Conservation (phyloP, 208 protist species). For the Acanthamoeba culbertsoni region DNA sequence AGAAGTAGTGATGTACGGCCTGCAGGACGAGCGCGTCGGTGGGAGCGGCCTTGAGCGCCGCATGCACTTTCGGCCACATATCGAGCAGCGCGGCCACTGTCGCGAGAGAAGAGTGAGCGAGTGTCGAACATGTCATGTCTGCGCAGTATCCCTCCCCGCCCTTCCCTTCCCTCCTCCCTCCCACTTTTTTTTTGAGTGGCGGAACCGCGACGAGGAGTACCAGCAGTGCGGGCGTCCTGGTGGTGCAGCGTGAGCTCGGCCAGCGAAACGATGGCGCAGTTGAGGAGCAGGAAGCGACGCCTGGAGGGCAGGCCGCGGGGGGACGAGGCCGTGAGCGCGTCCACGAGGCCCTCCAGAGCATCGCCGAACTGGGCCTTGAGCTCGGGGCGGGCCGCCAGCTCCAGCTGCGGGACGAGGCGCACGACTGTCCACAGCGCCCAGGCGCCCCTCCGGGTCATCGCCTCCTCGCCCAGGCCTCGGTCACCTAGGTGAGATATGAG, state of each 20-base stretch:
- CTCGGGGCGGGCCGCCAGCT: background rate
- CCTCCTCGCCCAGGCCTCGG: background rate
- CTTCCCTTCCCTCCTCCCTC: too few species aligned
- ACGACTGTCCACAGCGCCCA: conserved; percentile 6
- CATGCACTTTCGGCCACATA: background rate
- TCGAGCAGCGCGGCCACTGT: background rate
- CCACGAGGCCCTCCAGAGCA: background rate
- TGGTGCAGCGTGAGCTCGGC: background rate
- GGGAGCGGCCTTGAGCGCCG: background rate
- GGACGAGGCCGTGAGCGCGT: background rate
- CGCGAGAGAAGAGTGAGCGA: too few species aligned
- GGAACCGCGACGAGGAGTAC: background rate
- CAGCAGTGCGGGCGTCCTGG: background rate
- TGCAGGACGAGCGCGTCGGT: background rate
- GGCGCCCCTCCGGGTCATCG: background rate
- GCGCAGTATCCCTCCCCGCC: too few species aligned
- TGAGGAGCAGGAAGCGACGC: background rate
- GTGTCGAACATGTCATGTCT: too few species aligned
- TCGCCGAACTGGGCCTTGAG: background rate
- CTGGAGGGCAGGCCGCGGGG: background rate
- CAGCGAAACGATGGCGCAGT: background rate
- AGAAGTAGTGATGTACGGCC: conserved; percentile 28
- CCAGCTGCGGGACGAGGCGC: background rate
- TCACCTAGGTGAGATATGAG: background rate
- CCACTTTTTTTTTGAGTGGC: too few species aligned